Conservation (phyloP, 441 rosid species). For the Pelargonium myrrhifolium region DNA sequence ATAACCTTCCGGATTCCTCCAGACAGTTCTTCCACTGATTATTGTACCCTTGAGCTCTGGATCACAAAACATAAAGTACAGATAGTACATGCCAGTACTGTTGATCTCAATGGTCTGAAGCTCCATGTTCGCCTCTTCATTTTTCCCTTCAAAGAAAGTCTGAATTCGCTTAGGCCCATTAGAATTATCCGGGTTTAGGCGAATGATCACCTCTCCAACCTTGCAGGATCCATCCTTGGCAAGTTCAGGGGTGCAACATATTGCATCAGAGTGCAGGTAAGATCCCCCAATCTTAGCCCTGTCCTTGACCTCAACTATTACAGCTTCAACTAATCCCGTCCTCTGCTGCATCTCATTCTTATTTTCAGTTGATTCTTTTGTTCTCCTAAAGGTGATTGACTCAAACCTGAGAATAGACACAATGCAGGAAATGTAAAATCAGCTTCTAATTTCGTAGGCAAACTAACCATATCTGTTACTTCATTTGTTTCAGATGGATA, state of each 20-base stretch:
- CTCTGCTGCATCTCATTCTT: slow-evolving; percentile 35
- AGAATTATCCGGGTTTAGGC: slow-evolving; percentile 15
- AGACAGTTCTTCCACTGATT: slow-evolving; percentile 29
- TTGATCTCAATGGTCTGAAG: slow-evolving; percentile 25
- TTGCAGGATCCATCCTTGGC: slow-evolving; percentile 27
- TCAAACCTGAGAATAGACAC: slow-evolving; percentile 25
- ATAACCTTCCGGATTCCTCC: slow-evolving; percentile 34
- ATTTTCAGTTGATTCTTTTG: slow-evolving; percentile 23
- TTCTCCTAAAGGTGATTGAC: slow-evolving; percentile 28
- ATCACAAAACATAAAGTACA: slow-evolving; percentile 36
- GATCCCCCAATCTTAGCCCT: slow-evolving; percentile 28
- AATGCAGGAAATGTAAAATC: background rate
- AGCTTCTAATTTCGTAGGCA: too few relatives aligned
- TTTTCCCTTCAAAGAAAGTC: slow-evolving; percentile 30
- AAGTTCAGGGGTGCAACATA: slow-evolving; percentile 30
- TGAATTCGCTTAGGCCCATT: slow-evolving; percentile 26
- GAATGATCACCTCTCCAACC: slow-evolving; percentile 32
- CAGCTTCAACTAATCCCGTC: slow-evolving; percentile 32
- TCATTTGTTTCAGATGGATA: too few relatives aligned
- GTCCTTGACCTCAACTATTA: slow-evolving; percentile 27
- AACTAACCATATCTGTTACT: too few relatives aligned
- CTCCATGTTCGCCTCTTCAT: slow-evolving; percentile 28
- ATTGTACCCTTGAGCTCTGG: slow-evolving; percentile 23
- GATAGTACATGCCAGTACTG: slow-evolving; percentile 31
- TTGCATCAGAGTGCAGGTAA: slow-evolving; percentile 24